phyloP scores from a whole-genome alignment of 2,329 filamentous ascomycete genomes.

The Nothophaeocryptopus gaeumannii region DNA sequence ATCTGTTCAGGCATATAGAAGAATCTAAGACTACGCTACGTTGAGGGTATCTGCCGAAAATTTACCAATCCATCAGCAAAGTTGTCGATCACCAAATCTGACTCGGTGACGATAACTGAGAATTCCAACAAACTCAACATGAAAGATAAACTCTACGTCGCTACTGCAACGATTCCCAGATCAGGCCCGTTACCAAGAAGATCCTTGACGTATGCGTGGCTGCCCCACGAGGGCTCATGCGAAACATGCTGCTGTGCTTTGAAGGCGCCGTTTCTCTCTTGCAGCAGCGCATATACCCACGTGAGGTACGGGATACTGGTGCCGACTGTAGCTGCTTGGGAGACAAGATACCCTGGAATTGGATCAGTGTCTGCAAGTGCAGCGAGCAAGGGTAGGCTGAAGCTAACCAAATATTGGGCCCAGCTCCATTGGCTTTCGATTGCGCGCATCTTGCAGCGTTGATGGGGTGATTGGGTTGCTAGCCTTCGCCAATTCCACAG shows the following conservation, averaged over 20 bases:
- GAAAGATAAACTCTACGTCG: no score
- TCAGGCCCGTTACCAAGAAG: background rate
- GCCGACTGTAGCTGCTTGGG: constrained; percentile 14
- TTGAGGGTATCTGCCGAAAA: no score
- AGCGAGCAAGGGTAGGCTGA: background rate
- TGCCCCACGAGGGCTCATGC: background rate
- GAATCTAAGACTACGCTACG: no score
- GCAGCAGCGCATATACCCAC: constrained; percentile 15
- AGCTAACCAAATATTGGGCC: constrained; percentile 25
- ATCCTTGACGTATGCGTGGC: background rate
- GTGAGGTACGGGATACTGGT: constrained; percentile 11
- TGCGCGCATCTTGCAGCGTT: constrained; percentile 27
- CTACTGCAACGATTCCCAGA: no score
- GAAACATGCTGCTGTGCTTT: constrained; percentile 6
- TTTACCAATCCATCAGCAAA: no score
- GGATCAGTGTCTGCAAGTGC: background rate
- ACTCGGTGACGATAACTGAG: no score
- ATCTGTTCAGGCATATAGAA: background rate
- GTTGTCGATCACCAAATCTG: no score
- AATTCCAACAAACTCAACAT: no score
- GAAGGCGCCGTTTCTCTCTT: constrained; percentile 11
- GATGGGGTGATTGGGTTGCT: constrained; percentile 24
- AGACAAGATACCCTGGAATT: constrained; percentile 11
- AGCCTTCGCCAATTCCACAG: constrained; percentile 16
- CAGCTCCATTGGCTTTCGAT: constrained; percentile 24